Percentiles rank a stretch among this genome's conserved stretches.
These are phyloP conservation scores for Lipomyces mesembrius DNA, from an alignment of 805 yeast genomes.

Conservation along the genomic window DNA sequence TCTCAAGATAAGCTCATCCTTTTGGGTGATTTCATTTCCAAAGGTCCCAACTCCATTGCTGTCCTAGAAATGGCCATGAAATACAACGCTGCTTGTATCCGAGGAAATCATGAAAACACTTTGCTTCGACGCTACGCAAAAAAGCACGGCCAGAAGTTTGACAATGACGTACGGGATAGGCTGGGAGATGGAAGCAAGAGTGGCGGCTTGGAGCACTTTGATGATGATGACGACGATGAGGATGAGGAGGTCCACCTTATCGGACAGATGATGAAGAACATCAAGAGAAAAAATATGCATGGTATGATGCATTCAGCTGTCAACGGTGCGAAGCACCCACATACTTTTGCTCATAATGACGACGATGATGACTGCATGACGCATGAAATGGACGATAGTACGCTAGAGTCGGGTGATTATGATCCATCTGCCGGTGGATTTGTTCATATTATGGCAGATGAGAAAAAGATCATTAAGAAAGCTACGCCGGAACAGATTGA, in stretches of 20 bases:
- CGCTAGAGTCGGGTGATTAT: conserved; percentile 34
- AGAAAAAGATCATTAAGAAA: conserved; percentile 36
- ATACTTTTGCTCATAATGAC: conserved; percentile 10
- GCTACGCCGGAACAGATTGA: conserved; percentile 63
- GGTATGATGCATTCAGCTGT: background rate
- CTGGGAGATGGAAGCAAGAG: conserved; percentile 31
- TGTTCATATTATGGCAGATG: conserved; percentile 34
- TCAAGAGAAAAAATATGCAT: conserved; percentile 9
- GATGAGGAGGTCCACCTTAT: conserved; percentile 9
- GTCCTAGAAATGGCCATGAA: conserved; percentile 69
- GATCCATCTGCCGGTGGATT: conserved; percentile 31
- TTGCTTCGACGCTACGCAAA: conserved; percentile 67
- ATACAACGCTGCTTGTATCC: conserved; percentile 67
- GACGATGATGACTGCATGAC: conserved; percentile 35
- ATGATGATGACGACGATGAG: conserved; percentile 36
- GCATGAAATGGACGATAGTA: conserved; percentile 36
- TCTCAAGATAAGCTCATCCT: conserved; percentile 64
- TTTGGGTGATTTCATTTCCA: conserved; percentile 83
- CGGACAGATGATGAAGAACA: background rate
- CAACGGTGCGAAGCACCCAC: background rate
- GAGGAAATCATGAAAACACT: conserved; percentile 89
- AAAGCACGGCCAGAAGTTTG: conserved; percentile 54
- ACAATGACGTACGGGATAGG: conserved; percentile 37
- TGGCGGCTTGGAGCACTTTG: conserved; percentile 43
- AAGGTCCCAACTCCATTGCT: conserved; percentile 76